Evolutionary conservation across 1,284 basidiomycete genomes (phyloP).

Genomic region (Puccinia horiana): DNA sequence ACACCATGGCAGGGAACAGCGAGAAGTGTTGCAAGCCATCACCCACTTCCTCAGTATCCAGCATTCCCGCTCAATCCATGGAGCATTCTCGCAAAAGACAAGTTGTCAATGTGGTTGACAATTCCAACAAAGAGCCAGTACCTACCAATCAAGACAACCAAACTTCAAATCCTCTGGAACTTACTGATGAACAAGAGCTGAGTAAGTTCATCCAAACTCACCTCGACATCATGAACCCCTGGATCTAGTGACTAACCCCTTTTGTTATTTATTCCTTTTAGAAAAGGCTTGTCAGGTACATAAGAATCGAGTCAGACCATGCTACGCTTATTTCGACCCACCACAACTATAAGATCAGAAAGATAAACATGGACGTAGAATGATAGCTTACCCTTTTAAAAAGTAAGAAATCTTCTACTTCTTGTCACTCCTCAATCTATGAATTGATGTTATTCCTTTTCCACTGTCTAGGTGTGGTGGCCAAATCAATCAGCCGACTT

Average conservation of each 20-base stretch:
- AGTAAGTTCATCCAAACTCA: background rate
- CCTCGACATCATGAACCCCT: background rate
- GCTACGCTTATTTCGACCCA: background rate
- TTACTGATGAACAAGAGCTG: conserved; percentile 11
- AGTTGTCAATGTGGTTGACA: too few relatives aligned
- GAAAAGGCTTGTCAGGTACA: background rate
- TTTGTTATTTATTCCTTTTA: background rate
- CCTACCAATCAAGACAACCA: too few relatives aligned
- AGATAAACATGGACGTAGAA: background rate
- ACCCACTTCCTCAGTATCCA: too few relatives aligned
- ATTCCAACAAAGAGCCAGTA: too few relatives aligned
- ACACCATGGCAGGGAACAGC: too few relatives aligned
- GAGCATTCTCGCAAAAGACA: too few relatives aligned
- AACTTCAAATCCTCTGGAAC: too few relatives aligned
- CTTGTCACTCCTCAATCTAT: background rate
- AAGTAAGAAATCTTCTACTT: too few relatives aligned
- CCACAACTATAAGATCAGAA: background rate
- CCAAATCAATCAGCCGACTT: background rate
- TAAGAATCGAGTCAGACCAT: background rate
- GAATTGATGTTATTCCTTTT: too few relatives aligned
- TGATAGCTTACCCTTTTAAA: background rate
- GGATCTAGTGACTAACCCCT: background rate
- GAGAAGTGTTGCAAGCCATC: too few relatives aligned
- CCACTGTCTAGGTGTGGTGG: background rate
- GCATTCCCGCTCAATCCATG: too few relatives aligned